Evolutionary conservation across 2,329 filamentous ascomycete genomes (phyloP).

Genomic region (Hypoxylon sp.): DNA sequence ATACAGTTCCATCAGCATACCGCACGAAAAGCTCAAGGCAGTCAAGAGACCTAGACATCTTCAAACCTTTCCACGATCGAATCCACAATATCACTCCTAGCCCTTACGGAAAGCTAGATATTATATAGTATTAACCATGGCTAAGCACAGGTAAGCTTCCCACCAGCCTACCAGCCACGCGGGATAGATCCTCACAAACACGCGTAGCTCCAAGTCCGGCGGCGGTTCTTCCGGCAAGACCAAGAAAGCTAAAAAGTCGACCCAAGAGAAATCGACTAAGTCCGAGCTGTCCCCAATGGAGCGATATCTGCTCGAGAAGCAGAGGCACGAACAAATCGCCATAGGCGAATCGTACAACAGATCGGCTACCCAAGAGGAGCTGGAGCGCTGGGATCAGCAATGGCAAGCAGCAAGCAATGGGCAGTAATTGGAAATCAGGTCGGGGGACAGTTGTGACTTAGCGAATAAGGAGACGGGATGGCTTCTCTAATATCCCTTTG

Average conservation of each 20-base stretch:
- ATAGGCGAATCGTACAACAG: constrained; percentile 5
- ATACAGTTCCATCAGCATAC: background rate
- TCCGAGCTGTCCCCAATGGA: constrained; percentile 2
- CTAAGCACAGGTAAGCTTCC: constrained; percentile 27
- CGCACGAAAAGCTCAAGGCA: background rate
- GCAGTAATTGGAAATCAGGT: background rate
- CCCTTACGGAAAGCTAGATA: background rate
- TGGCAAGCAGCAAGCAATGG: constrained; percentile 29
- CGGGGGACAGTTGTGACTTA: background rate
- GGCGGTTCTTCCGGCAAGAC: constrained; percentile 13
- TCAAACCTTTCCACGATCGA: background rate
- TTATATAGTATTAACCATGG: constrained; percentile 17
- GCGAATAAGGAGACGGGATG: background rate
- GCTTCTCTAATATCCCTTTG: background rate
- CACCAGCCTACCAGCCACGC: background rate
- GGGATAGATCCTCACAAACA: constrained; percentile 12
- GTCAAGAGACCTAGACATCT: background rate
- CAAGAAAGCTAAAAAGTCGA: constrained; percentile 11
- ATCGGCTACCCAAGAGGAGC: background rate
- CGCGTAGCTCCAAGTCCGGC: constrained; percentile 3
- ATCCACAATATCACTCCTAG: background rate
- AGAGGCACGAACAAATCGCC: constrained; percentile 30
- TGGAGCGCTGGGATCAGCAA: constrained; percentile 17
- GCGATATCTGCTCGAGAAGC: constrained; percentile 4
- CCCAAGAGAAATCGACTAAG: background rate